Percentiles rank a stretch among this genome's conserved stretches.
phyloP scores from a whole-genome alignment of 2,329 filamentous ascomycete genomes.

The Dactylellina drechsleri region DNA sequence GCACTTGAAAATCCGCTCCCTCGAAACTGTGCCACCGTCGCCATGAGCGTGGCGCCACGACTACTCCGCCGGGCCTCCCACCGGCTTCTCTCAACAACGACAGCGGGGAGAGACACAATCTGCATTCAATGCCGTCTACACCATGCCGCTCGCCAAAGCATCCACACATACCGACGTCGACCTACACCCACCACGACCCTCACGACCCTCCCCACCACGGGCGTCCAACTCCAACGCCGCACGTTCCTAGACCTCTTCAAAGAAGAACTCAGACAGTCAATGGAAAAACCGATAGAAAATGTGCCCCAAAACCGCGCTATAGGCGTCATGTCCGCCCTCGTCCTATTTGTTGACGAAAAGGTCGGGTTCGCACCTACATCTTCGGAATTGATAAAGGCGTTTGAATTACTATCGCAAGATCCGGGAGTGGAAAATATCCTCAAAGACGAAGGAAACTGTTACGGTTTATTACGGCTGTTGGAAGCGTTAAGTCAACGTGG shows the following conservation, averaged over 20 bases:
- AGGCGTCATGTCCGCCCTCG: constrained; percentile 35
- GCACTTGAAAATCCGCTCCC: neutral
- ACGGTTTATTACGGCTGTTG: constrained; percentile 43
- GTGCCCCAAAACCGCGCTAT: constrained; percentile 46
- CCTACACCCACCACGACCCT: constrained; percentile 31
- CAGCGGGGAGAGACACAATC: constrained; percentile 29
- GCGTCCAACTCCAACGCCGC: constrained; percentile 35
- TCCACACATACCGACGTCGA: constrained; percentile 43
- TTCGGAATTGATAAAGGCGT: constrained; percentile 48
- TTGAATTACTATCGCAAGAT: constrained; percentile 31
- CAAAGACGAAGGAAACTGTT: constrained; percentile 41
- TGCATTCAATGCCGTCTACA: constrained; percentile 48
- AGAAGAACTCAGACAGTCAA: constrained; percentile 26
- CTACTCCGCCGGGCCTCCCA: constrained; percentile 50
- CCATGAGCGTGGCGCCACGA: constrained; percentile 52
- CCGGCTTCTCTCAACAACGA: constrained; percentile 25
- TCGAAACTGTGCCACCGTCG: constrained; percentile 17
- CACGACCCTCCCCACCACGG: neutral
- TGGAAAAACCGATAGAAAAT: constrained; percentile 42
- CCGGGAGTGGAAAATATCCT: constrained; percentile 15
- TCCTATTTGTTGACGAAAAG: constrained; percentile 39
- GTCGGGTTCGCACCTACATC: constrained; percentile 36
- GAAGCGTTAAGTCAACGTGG: constrained; percentile 42
- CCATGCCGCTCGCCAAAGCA: constrained; percentile 34
- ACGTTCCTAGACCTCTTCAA: constrained; percentile 38